phyloP scores from a whole-genome alignment of 108 stramenopile genomes.

The Cyclotella cryptica region DNA sequence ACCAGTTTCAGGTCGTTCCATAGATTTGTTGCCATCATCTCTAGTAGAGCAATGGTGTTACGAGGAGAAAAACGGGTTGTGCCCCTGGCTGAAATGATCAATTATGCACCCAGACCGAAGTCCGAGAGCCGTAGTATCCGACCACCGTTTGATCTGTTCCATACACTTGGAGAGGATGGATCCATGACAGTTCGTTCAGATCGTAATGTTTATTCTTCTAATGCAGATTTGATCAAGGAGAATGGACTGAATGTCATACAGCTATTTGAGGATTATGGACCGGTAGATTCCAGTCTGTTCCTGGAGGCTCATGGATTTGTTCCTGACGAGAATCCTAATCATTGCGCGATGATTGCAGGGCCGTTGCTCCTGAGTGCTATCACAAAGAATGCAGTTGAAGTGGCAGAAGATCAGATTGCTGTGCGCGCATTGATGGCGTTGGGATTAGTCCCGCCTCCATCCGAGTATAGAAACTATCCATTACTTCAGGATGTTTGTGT shows the following conservation, averaged over 20 bases:
- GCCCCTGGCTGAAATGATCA: slow-evolving; percentile 89
- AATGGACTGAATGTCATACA: slow-evolving; percentile 51
- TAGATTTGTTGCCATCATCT: slow-evolving; percentile 62
- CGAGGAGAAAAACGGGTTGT: slow-evolving; percentile 67
- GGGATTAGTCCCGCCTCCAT: slow-evolving; percentile 5
- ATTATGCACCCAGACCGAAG: slow-evolving; percentile 60
- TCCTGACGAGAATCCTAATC: slow-evolving; percentile 82
- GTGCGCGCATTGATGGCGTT: slow-evolving; percentile 38
- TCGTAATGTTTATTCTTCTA: slow-evolving; percentile 38
- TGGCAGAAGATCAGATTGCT: slow-evolving; percentile 4
- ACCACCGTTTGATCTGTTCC: slow-evolving; percentile 51
- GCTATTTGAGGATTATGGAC: slow-evolving; percentile 90
- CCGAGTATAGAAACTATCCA: slow-evolving; percentile 1
- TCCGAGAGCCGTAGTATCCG: background rate
- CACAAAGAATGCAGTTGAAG: slow-evolving; percentile 1
- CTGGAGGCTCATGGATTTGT: slow-evolving; percentile 87
- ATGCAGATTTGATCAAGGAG: slow-evolving; percentile 21
- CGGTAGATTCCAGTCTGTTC: slow-evolving; percentile 78
- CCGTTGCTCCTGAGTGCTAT: slow-evolving; percentile 12
- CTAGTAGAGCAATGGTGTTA: slow-evolving; percentile 79
- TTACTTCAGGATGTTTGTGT: slow-evolving; percentile 50
- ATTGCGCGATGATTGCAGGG: slow-evolving; percentile 70
- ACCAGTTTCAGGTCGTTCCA: slow-evolving; percentile 55
- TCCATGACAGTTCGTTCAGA: slow-evolving; percentile 59
- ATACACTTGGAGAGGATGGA: slow-evolving; percentile 39